Base-by-base conservation (phyloP, 192 early-diverging fungal genomes). In the Coemansia sp. region DNA sequence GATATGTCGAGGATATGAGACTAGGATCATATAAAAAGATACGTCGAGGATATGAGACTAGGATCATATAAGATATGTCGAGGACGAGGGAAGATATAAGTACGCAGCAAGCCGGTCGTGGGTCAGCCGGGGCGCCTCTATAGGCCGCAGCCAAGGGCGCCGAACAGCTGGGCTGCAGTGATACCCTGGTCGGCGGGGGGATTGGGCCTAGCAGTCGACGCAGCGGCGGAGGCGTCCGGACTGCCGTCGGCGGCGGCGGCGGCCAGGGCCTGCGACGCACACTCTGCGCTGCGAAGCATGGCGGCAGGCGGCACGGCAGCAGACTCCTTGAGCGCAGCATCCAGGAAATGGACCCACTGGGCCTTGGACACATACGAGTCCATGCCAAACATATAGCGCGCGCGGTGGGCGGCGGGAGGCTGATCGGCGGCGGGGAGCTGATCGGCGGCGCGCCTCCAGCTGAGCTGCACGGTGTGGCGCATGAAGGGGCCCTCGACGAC, bases 401-500 rank as follows among this genome's bases (percentile, higher is more conserved):
- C 75, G 15, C 66, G 66, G 58, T 30, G 63, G 69, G n/a, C 44
- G 8, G 48, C 30, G 30, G 30, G 1, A 30, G 57, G n/a, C 53
- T 9, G 23, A 23, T 0, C 16, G 26, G 12, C 30, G 26, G 55
- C 55, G 12, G n/a, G 12, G 55, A 26, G n/a, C 18, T 60, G 61
- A 21, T 66, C 62, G 8, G 71, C 75, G 39, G 58, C 35, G 41
- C 75, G 75, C 36, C 56, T 64, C 77, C 78, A 84, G 63, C 51
- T 62, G 60, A 85, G 61, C 75, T 83, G 77, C 63, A 85, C 48
- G 39, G 77, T 69, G 16, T 85, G 73, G 33, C 72, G 76, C 84
- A 85, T 85, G 46, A 83, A 85, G 34, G 67, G 73, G 55, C 84
- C 80, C 66, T 85, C 84, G 43, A 85, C 81, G 4, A 77, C 64